phyloP scores from a whole-genome alignment of 1,139 yeast genomes.

The Magnusiomyces tetraspermus region DNA sequence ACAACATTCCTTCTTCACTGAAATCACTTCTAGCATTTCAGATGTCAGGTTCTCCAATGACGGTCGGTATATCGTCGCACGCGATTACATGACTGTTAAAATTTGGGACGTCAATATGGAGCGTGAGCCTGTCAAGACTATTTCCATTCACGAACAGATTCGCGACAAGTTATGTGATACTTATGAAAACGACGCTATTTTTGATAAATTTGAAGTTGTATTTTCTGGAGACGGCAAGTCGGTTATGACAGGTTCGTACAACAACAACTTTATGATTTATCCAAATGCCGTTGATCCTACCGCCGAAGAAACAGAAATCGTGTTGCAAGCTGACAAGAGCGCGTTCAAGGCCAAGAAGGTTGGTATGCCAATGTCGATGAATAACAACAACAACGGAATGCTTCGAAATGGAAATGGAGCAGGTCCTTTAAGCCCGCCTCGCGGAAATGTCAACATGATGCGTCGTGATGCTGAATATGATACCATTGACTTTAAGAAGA shows the following conservation, averaged over 20 bases:
- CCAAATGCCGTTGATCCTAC: slow-evolving; percentile 56
- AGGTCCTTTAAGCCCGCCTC: slow-evolving; percentile 18
- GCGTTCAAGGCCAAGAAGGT: slow-evolving; percentile 80
- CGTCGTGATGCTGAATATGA: slow-evolving; percentile 54
- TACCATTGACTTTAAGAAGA: slow-evolving; percentile 87
- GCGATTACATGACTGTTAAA: slow-evolving; percentile 96
- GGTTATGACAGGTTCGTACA: slow-evolving; percentile 95
- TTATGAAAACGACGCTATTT: slow-evolving; percentile 95
- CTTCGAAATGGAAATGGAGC: slow-evolving; percentile 15
- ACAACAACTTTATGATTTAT: slow-evolving; percentile 93
- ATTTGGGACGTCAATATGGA: slow-evolving; percentile 99
- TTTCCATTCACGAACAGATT: slow-evolving; percentile 90
- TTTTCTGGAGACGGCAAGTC: slow-evolving; percentile 89
- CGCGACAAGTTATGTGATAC: slow-evolving; percentile 93
- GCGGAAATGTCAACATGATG: slow-evolving; percentile 27
- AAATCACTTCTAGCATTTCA: slow-evolving; percentile 87
- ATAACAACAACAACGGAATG: slow-evolving; percentile 16
- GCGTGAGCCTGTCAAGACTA: slow-evolving; percentile 84
- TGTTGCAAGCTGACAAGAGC: slow-evolving; percentile 94
- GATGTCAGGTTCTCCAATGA: slow-evolving; percentile 89
- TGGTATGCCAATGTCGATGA: slow-evolving; percentile 33
- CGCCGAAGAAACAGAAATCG: slow-evolving; percentile 61
- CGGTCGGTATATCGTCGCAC: slow-evolving; percentile 87
- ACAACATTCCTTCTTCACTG: slow-evolving; percentile 92
- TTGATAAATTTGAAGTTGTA: slow-evolving; percentile 95